A percentile compares a stretch with the other conserved stretches of the same genome.
These are phyloP conservation scores for Casuarina glauca DNA, from an alignment of 306 rosid genomes.

Conservation along the genomic window DNA sequence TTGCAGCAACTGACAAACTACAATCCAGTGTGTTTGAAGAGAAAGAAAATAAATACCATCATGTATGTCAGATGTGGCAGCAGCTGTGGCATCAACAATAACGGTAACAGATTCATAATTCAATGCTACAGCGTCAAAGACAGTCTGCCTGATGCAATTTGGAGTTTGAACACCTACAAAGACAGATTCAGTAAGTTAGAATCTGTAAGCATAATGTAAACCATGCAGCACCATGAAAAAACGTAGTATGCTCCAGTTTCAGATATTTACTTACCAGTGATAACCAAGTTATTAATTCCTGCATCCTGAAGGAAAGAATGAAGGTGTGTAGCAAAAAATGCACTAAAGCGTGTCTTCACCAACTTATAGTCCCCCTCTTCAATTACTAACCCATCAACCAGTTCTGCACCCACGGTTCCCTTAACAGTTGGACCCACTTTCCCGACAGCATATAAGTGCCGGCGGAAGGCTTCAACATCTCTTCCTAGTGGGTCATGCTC, in stretches of 20 bases:
- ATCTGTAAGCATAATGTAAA: constrained; percentile 5
- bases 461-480: constrained; percentile 84
- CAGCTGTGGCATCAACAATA: constrained; percentile 85
- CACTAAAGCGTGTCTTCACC: constrained; percentile 89
- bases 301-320: constrained; percentile 67
- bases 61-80: constrained; percentile 75
- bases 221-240: background rate
- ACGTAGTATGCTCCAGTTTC: background rate
- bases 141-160: constrained; percentile 92
- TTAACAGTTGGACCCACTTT: constrained; percentile 54
- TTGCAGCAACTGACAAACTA: constrained; percentile 15
- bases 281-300: constrained; percentile 59
- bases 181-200: constrained; percentile 13
- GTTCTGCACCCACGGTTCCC: constrained; percentile 72
- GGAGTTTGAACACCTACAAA: constrained; percentile 90
- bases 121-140: constrained; percentile 80
- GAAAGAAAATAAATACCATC: constrained; percentile 46
- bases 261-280: constrained; percentile 56
- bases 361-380: constrained; percentile 81
- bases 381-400: constrained; percentile 72
- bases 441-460: constrained; percentile 54
- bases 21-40: background rate
- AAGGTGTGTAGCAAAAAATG: constrained; percentile 81
- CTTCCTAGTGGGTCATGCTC: constrained; percentile 87
- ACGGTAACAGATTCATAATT: constrained; percentile 72